Evolutionary conservation across 192 early-diverging fungal genomes (phyloP).

Genomic region (Borealophlyctis nickersoniae): DNA sequence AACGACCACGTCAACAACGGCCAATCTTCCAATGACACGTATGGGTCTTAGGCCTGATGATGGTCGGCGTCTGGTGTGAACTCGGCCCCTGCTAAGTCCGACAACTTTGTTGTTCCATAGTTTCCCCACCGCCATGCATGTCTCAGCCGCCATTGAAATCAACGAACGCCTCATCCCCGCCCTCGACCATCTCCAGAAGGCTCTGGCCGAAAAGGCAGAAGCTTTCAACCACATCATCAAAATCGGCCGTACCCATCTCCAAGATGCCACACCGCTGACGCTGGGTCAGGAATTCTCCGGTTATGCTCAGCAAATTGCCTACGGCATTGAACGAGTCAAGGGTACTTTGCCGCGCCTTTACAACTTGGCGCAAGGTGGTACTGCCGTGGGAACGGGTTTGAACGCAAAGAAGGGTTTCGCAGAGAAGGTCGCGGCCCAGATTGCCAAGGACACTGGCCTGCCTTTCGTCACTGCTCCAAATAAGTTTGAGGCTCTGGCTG

Average conservation of each 20-base stretch:
- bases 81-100: too few relatives aligned
- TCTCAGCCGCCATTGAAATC: conserved; percentile 79
- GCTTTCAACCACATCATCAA: conserved; percentile 91
- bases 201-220: conserved; percentile 65
- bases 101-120: too few relatives aligned
- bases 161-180: conserved; percentile 82
- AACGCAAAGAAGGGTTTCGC: conserved; percentile 95
- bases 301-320: conserved; percentile 80
- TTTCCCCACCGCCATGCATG: conserved; percentile 99
- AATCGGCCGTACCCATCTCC: conserved; percentile 97
- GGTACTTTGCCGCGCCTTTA: conserved; percentile 77
- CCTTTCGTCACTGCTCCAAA: conserved; percentile 96
- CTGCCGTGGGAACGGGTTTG: conserved; percentile 95
- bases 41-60: not conserved
- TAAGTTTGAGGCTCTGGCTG: conserved; percentile 99
- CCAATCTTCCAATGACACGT: conserved; percentile 95
- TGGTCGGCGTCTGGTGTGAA: too few relatives aligned
- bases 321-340: conserved; percentile 86
- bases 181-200: conserved; percentile 73
- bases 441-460: conserved; percentile 82
- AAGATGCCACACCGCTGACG: conserved; percentile 96
- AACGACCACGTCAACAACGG: conserved; percentile 99
- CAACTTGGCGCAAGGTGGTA: conserved; percentile 95
- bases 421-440: conserved; percentile 82
- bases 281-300: conserved; percentile 99